Evolutionary conservation across 2,329 filamentous ascomycete species (phyloP), one percentile per base, ranked within the genome.

Genomic region (Trichoderma sp.): DNA sequence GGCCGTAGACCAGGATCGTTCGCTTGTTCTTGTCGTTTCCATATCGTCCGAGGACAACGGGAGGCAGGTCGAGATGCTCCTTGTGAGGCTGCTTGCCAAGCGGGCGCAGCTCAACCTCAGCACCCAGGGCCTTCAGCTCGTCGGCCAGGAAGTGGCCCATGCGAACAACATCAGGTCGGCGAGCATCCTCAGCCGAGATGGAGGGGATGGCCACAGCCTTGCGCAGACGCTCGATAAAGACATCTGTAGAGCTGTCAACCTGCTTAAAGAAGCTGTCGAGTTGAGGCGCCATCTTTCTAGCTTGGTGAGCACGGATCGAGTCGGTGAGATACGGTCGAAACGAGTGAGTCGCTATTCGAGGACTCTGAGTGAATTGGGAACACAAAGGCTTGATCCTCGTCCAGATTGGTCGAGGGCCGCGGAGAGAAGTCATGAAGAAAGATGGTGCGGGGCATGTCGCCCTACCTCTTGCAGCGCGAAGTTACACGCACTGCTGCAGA

Each of bases 151-250:
- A 99, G 75, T 97, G 86, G 74, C 92, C 95, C 95, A 99, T 99
- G 84, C 90, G 92, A 76, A 99, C 89, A 70, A 99, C 95, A 85
- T 99, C 94, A 66, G 90, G 90, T 69, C 95, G 90, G 76, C 92
- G 90, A 73, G 91, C 90, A 76, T 95, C 93, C 71, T 97, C 94
- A 57, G 94, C 92, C 37, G 94, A 98, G 78, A 99, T 87, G 71
- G 95, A 99, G 22, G 95, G 95, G 75, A 99, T 99, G 63, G 94
- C 94, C 69, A 99, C 95, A 65, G 95, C 95, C 80, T 94, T 89
- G 76, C 92, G 87, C 69, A 99, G 88, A 74, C 94, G 90, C 74
- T 96, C 91, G 80, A 97, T 96, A 82, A 97, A 97, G 77, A 88
- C 84, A 72, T 89, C 87, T 60, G 93, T 87, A 75, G 94, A 85